Percentiles rank a stretch among this genome's conserved stretches.
phyloP scores from a whole-genome alignment of 2,329 filamentous ascomycete species.

The Cytospora paraplurivora region DNA sequence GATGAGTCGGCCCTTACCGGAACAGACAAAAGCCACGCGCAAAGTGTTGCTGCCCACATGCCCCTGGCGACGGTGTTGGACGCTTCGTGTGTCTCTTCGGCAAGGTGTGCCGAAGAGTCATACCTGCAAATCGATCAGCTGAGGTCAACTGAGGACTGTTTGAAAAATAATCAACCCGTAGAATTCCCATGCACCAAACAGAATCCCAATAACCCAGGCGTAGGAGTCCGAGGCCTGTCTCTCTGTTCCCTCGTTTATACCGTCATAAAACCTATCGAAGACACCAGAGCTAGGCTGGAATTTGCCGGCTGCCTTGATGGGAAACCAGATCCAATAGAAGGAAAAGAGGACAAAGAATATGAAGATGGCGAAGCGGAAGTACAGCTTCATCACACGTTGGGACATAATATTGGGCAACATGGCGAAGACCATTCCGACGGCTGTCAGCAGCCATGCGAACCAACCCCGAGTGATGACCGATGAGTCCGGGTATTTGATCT shows the following conservation, averaged over 20 bases:
- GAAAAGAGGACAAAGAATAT: conserved; percentile 41
- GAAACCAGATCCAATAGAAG: conserved; percentile 45
- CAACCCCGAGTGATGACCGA: conserved; percentile 40
- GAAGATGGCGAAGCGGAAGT: conserved; percentile 42
- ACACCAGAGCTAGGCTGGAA: conserved; percentile 40
- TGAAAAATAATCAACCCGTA: conserved; percentile 32
- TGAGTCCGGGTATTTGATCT: conserved; percentile 41
- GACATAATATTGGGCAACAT: conserved; percentile 41
- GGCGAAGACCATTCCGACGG: conserved; percentile 41
- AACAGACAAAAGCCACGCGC: conserved; percentile 41
- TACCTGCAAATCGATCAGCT: conserved; percentile 20
- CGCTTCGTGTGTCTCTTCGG: conserved; percentile 43
- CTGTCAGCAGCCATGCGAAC: conserved; percentile 42
- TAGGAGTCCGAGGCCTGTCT: conserved; percentile 42
- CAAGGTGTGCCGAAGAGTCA: conserved; percentile 41
- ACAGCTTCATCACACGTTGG: conserved; percentile 38
- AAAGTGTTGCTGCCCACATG: conserved; percentile 43
- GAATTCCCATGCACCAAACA: conserved; percentile 43
- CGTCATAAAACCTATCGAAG: conserved; percentile 43
- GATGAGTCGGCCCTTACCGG: conserved; percentile 30
- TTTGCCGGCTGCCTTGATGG: conserved; percentile 38
- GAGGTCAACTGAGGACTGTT: neutral
- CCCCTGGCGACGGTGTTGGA: conserved; percentile 41
- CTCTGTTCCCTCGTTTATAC: conserved; percentile 40
- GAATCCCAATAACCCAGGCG: conserved; percentile 41